Percentiles rank a stretch among this genome's conserved stretches.
These are phyloP conservation scores for Rhodomyrtus tomentosa DNA, from an alignment of 345 rosid genomes.

Conservation along the genomic window DNA sequence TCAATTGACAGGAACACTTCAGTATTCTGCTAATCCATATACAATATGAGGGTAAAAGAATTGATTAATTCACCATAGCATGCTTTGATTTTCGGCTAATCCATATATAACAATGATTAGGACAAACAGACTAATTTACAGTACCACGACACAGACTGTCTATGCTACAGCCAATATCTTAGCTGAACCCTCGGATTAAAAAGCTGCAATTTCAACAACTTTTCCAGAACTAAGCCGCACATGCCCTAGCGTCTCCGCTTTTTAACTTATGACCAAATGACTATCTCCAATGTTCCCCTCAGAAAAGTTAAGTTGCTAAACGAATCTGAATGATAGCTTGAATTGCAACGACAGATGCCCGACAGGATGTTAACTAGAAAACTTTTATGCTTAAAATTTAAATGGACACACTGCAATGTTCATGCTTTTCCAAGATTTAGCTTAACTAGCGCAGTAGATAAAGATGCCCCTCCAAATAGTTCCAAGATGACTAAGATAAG, in stretches of 20 bases:
- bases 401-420: background rate
- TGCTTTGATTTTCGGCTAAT: background rate
- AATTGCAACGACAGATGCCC: background rate
- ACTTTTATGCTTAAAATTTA: background rate
- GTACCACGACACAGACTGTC: background rate
- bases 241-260: background rate
- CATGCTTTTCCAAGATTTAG: background rate
- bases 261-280: background rate
- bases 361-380: background rate
- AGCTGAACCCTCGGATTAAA: background rate
- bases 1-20: background rate
- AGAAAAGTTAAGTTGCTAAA: background rate
- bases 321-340: background rate
- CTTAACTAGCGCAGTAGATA: background rate
- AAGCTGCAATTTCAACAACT: background rate
- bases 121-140: background rate
- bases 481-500: background rate
- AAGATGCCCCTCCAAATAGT: background rate
- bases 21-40: background rate
- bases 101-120: background rate
- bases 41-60: background rate
- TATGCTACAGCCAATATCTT: background rate
- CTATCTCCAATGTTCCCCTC: background rate
- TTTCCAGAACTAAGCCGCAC: background rate
- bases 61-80: background rate